These are phyloP conservation scores for Cladobotryum mycophilum DNA, from an alignment of 2,329 filamentous ascomycete genomes.

Conservation along the genomic window DNA sequence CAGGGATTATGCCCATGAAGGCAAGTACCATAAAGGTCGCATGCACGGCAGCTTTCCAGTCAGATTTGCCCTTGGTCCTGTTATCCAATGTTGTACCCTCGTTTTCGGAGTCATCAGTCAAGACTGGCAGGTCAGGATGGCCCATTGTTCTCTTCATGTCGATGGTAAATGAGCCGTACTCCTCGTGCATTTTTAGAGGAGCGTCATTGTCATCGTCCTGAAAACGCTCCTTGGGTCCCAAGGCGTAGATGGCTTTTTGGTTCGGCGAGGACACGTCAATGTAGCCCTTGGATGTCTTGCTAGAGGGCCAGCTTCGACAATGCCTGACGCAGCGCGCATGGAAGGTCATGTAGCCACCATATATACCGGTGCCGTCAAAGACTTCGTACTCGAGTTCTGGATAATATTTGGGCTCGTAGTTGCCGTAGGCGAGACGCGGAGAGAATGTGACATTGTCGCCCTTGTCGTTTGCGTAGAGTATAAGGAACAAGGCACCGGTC, in stretches of 20 bases:
- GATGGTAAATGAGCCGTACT: constrained; percentile 50
- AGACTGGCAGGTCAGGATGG: constrained; percentile 33
- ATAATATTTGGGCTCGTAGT: constrained; percentile 47
- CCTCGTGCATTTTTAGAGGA: constrained; percentile 44
- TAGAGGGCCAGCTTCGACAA: constrained; percentile 44
- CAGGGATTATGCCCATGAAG: constrained; percentile 50
- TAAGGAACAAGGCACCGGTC: constrained; percentile 46
- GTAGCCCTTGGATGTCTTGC: constrained; percentile 29
- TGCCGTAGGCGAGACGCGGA: constrained; percentile 43
- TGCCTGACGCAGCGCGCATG: constrained; percentile 44
- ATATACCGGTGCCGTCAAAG: constrained; percentile 42
- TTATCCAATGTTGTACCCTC: constrained; percentile 31
- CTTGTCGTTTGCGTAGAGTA: constrained; percentile 44
- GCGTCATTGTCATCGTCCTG: constrained; percentile 37
- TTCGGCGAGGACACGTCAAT: constrained; percentile 44
- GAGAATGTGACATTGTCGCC: constrained; percentile 49
- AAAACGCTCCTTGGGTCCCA: constrained; percentile 42
- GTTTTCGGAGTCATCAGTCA: constrained; percentile 27
- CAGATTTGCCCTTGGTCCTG: constrained; percentile 24
- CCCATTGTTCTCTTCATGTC: constrained; percentile 49
- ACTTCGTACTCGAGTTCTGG: constrained; percentile 37
- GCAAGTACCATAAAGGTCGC: constrained; percentile 49
- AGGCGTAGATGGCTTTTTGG: constrained; percentile 50
- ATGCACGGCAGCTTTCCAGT: constrained; percentile 38
- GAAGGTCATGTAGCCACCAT: constrained; percentile 41